These are phyloP conservation scores for Zasmidium cellare DNA, from an alignment of 2,329 filamentous ascomycete species.

Conservation along the genomic window DNA sequence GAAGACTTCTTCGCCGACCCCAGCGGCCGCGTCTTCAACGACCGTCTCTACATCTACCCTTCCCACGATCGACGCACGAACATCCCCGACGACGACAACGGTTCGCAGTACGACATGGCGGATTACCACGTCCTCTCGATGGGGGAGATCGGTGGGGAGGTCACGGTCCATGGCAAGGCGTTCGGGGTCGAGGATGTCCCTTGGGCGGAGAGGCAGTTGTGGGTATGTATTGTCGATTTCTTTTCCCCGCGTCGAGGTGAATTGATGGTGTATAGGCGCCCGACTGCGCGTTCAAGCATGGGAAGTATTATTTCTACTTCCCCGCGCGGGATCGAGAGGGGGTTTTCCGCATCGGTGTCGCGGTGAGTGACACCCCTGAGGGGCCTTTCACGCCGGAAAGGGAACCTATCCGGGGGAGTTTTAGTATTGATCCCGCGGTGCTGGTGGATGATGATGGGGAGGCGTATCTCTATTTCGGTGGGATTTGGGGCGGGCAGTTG, in stretches of 20 bases:
- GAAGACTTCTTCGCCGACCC: slow-evolving; percentile 78
- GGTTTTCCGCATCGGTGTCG: slow-evolving; percentile 74
- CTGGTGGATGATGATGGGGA: slow-evolving; percentile 66
- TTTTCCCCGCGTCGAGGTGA: too few relatives aligned
- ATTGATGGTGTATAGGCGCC: slow-evolving; percentile 52
- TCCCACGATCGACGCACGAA: slow-evolving; percentile 76
- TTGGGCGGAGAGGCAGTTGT: slow-evolving; percentile 77
- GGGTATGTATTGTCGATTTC: slow-evolving; percentile 41
- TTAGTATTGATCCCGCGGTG: slow-evolving; percentile 73
- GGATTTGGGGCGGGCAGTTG: slow-evolving; percentile 77
- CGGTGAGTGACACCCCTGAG: slow-evolving; percentile 61
- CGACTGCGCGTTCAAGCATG: slow-evolving; percentile 68
- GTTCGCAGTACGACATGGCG: slow-evolving; percentile 80
- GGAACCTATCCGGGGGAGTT: slow-evolving; percentile 66
- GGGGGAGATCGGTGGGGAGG: slow-evolving; percentile 56
- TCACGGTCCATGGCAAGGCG: slow-evolving; percentile 72
- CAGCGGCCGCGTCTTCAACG: slow-evolving; percentile 77
- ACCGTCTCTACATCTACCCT: slow-evolving; percentile 75
- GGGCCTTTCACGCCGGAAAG: slow-evolving; percentile 70
- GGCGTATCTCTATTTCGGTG: slow-evolving; percentile 74
- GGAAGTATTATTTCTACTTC: slow-evolving; percentile 76
- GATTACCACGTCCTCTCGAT: slow-evolving; percentile 79
- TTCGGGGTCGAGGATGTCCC: slow-evolving; percentile 66
- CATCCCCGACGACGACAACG: slow-evolving; percentile 78
- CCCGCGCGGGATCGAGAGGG: slow-evolving; percentile 69